Evolutionary conservation across 352 stramenopile species (phyloP), one percentile per base, ranked within the genome.

Genomic region (Phytophthora cactorum): DNA sequence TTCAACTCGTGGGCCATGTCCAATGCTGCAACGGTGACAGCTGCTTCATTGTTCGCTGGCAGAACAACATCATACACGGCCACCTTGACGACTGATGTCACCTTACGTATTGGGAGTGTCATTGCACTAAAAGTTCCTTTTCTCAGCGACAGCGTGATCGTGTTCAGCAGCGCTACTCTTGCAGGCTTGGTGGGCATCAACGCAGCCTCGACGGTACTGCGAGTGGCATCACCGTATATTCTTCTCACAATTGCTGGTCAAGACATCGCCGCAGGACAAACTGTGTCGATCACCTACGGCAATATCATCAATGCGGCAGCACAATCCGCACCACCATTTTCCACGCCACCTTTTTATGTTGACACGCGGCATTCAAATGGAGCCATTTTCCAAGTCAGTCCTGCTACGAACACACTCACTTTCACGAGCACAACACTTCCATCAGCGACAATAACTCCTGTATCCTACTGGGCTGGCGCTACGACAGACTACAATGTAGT

Each of bases 281-380:
- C n/a, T 0, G 36, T 91, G 7, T 64, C 71, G 0, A 56, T 89
- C n/a, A 77, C 68, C 4, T 86, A 86, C 51, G 59, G 61, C 12
- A 65, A 71, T 6, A 82, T 91, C 27, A 84, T 82, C 51, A 88
- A 88, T 28, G 76, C 82, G 17, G 84, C 82, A 9, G 77, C 66
- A 4, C 78, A 82, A 43, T 22, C 53, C 2, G 64, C 70, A 0
- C 67, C 66, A 15, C 9, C 52, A 22, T 90, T 22, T 22, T 22
- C 55, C 2, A 66, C 70, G 0, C 67, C 66, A 15, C 9, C 52
- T 22, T 90, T 91, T 44, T 61, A 47, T 0, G 68, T 89, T 34
- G 72, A 81, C 27, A 88, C 80, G 11, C 78, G 77, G 10, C 66
- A 91, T 41, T 45, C 66, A 3, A 55, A 63, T 0, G 72, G 69